Percentiles rank a stretch among this genome's conserved stretches.
These are phyloP conservation scores for Paramecium sexaurelia DNA, from an alignment of 73 alveolate species.

Conservation along the genomic window DNA sequence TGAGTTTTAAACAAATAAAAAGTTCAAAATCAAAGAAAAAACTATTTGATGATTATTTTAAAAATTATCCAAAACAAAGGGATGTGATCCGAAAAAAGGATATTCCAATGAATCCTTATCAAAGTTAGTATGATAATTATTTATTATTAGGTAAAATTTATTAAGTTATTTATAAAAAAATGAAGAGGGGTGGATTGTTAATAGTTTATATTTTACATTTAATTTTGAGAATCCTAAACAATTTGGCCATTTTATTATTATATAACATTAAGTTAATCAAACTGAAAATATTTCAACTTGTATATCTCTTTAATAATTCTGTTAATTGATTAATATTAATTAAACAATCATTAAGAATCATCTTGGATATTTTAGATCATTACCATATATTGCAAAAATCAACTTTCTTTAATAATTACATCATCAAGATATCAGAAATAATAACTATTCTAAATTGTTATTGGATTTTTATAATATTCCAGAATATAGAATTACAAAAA, in stretches of 20 bases:
- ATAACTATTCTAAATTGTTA: not conserved
- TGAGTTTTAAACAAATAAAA: not conserved
- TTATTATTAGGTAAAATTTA: constrained; percentile 12
- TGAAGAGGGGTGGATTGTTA: not conserved
- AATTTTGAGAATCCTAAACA: not conserved
- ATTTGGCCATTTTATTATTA: not conserved
- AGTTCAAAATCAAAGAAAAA: not conserved
- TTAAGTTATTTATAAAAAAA: not conserved
- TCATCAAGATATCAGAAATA: not conserved
- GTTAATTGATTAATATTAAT: not conserved
- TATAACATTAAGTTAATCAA: not conserved
- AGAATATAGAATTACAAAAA: not conserved
- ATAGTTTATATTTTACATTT: not conserved
- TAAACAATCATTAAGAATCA: not conserved
- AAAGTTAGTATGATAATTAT: not conserved
- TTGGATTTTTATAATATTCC: not conserved
- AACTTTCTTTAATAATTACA: not conserved
- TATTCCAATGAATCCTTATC: constrained; percentile 14
- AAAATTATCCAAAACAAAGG: not conserved
- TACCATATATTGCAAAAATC: not conserved
- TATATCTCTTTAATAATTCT: not conserved
- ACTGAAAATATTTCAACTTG: not conserved
- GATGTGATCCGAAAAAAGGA: not conserved
- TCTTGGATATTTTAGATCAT: not conserved
- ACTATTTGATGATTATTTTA: not conserved